phyloP scores from a whole-genome alignment of 2,329 filamentous ascomycete species.

The Verticillium isaacii region DNA sequence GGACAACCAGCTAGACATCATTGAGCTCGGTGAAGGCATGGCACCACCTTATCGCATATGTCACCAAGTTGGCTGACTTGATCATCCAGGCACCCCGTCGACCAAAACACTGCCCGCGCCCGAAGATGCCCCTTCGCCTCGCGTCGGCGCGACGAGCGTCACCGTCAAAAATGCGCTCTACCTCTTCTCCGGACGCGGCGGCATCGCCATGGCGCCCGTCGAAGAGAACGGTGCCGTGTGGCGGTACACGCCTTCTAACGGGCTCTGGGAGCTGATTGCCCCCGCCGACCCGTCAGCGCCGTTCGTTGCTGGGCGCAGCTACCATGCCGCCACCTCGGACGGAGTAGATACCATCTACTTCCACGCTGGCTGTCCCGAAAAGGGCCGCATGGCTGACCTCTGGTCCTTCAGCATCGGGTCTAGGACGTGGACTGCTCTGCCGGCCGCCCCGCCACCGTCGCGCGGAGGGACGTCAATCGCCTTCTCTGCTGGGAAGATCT shows the following conservation, averaged over 20 bases:
- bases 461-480: slow-evolving; percentile 50
- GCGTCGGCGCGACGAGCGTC: slow-evolving; percentile 50
- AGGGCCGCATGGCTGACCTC: slow-evolving; percentile 51
- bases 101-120: slow-evolving; percentile 14
- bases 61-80: neutral
- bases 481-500: slow-evolving; percentile 33
- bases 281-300: slow-evolving; percentile 29
- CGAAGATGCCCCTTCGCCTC: slow-evolving; percentile 36
- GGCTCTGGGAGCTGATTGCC: slow-evolving; percentile 39
- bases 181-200: slow-evolving; percentile 60
- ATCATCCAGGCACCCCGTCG: neutral
- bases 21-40: slow-evolving; percentile 20
- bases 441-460: slow-evolving; percentile 46
- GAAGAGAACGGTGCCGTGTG: slow-evolving; percentile 55
- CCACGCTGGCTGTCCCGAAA: slow-evolving; percentile 57
- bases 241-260: slow-evolving; percentile 37
- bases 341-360: slow-evolving; percentile 43
- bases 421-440: slow-evolving; percentile 44
- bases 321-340: slow-evolving; percentile 44
- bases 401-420: slow-evolving; percentile 51
- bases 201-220: slow-evolving; percentile 52
- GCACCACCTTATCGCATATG: neutral
- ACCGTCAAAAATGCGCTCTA: slow-evolving; percentile 44
- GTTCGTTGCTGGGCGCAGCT: slow-evolving; percentile 47
- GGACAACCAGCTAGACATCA: slow-evolving; percentile 39